Conservation (phyloP, 805 yeast species). For the Komagataella mondaviorum region DNA sequence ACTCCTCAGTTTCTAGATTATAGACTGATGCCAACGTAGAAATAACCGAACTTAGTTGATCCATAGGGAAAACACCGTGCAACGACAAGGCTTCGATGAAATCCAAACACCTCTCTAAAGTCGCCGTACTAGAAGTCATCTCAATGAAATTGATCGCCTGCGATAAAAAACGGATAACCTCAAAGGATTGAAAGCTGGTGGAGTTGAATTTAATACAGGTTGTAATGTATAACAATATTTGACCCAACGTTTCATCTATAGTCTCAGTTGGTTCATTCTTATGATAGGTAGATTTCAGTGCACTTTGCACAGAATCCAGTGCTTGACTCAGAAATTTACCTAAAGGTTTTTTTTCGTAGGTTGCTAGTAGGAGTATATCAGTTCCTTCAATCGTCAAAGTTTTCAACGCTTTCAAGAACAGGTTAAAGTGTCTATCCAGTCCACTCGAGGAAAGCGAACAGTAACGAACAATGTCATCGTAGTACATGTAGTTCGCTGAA, state of each 20-base stretch:
- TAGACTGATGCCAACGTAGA: background rate
- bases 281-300: background rate
- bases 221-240: slow-evolving; percentile 5
- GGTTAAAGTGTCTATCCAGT: slow-evolving; percentile 17
- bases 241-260: background rate
- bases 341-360: background rate
- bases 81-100: slow-evolving; percentile 4
- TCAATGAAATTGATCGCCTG: slow-evolving; percentile 6
- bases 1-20: background rate
- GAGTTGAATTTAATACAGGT: slow-evolving; percentile 11
- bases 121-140: slow-evolving; percentile 4
- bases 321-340: background rate
- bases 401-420: slow-evolving; percentile 34
- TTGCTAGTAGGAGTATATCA: slow-evolving; percentile 5
- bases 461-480: slow-evolving; percentile 37
- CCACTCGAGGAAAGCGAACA: slow-evolving; percentile 17
- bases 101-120: slow-evolving; percentile 6
- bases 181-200: slow-evolving; percentile 7
- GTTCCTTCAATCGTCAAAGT: slow-evolving; percentile 26
- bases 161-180: slow-evolving; percentile 3
- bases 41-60: slow-evolving; percentile 7
- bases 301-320: background rate
- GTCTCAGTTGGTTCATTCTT: background rate
- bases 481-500: slow-evolving; percentile 38
- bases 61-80: slow-evolving; percentile 15